Conservation (phyloP, 768 basidiomycete genomes). For the Kwoniella sp. region DNA sequence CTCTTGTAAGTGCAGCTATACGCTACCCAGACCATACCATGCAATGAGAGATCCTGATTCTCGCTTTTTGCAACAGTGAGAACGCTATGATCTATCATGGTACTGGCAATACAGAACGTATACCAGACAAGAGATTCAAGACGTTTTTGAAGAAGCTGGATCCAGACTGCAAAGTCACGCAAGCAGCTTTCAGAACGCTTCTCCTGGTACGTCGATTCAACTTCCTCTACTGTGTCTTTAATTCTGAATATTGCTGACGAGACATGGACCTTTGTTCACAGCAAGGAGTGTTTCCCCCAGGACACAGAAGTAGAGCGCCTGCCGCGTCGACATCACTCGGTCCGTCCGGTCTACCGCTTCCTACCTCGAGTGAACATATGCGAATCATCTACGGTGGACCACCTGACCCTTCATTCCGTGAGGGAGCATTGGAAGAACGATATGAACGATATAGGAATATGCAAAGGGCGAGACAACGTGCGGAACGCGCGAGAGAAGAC, state of each 20-base stretch:
- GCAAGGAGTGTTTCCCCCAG: not conserved
- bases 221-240: not conserved
- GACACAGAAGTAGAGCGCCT: not conserved
- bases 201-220: conserved; percentile 17
- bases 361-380: not conserved
- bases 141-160: conserved; percentile 37
- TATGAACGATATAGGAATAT: too few species aligned
- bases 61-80: conserved; percentile 9
- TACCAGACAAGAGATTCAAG: conserved; percentile 26
- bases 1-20: conserved; percentile 31
- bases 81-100: not conserved
- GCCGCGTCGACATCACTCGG: conserved; percentile 6
- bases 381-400: conserved; percentile 1
- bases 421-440: not conserved
- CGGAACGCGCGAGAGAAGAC: too few species aligned
- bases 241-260: not conserved
- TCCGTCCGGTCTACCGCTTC: not conserved
- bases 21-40: not conserved
- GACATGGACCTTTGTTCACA: not conserved
- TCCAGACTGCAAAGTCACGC: conserved; percentile 19
- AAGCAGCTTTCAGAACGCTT: conserved; percentile 24
- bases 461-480: not conserved
- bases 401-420: not conserved
- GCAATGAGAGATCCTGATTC: not conserved
- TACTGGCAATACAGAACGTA: not conserved